Evolutionary conservation across 148 eudicot species (phyloP).

Genomic region (Rhododendron vialii): DNA sequence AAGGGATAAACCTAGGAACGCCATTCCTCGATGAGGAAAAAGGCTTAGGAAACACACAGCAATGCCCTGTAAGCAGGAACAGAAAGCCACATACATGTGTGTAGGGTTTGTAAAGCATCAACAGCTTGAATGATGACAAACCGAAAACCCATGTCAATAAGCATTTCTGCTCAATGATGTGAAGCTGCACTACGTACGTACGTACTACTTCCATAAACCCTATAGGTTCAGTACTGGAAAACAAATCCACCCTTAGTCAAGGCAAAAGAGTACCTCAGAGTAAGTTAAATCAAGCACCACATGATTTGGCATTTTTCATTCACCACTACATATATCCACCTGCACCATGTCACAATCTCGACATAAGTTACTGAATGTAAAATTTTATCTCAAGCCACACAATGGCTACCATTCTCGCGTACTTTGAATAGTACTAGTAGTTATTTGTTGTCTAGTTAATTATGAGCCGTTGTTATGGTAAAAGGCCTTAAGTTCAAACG

Average conservation of each 20-base stretch:
- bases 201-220: not conserved
- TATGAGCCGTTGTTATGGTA: not conserved
- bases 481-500: not conserved
- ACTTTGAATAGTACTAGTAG: not conserved
- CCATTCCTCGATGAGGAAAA: not conserved
- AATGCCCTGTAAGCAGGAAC: too few relatives aligned
- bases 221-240: not conserved
- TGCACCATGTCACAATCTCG: slow-evolving; percentile 1
- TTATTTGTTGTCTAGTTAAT: not conserved
- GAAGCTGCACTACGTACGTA: not conserved
- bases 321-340: slow-evolving; percentile 20
- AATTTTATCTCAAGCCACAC: not conserved
- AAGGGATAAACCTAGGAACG: too few relatives aligned
- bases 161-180: not conserved
- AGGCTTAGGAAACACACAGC: not conserved
- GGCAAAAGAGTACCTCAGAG: slow-evolving; percentile 19
- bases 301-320: slow-evolving; percentile 21
- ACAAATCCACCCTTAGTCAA: not conserved
- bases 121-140: not conserved
- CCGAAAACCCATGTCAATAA: not conserved
- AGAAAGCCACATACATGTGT: not conserved
- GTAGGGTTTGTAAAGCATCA: too few relatives aligned
- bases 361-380: not conserved
- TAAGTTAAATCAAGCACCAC: slow-evolving; percentile 21
- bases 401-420: not conserved